Base-by-base conservation (phyloP, 208 protist genomes). In the Trypanosoma rangeli region DNA sequence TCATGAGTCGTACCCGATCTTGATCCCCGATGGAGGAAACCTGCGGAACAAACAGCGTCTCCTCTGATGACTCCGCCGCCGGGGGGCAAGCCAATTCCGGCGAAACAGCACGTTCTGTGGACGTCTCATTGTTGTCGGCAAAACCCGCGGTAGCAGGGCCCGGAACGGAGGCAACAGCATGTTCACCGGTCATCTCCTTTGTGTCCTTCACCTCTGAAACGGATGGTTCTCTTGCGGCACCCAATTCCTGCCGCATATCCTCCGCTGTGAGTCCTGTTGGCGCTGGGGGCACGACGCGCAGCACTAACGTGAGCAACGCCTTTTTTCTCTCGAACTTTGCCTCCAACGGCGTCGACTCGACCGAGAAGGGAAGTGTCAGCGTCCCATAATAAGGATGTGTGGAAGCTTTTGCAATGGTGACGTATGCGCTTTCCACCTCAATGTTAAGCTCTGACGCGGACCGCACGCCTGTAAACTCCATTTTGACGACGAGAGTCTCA, bases 361-460 rank as follows among this genome's bases (percentile, higher is more conserved):
- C 91, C 1, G 88, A 75, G 64, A 94, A 96, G 5, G 91, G 91
- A 29, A 96, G 73, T 49, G 84, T 78, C 22, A 96, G 5, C 9
- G 84, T 67, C 0, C 91, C 91, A 16, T 86, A 75, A 60, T 87
- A 94, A 15, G 15, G 50, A 39, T 63, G 52, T 59, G 86, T 72
- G 50, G 61, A 65, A 18, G 83, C 94, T 28, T 55, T 78, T 22
- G 70, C 54, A n/a, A 96, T 66, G 39, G 61, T 66, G 24, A 96
- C 53, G 26, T 80, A 78, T 5, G 64, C 73, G 33, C 82, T 87
- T 57, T 93, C 88, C 20, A 83, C 80, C 5, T 83, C 61, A 24
- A 96, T 70, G 66, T 86, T 79, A 22, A 94, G 75, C 42, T 68
- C 79, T 1, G 85, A 55, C n/a, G 87, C 86, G 26, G 79, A 70